Evolutionary conservation across 176 grass and related monocot genomes (phyloP), one percentile per base, ranked within the genome.

Genomic region (Carex parvula): DNA sequence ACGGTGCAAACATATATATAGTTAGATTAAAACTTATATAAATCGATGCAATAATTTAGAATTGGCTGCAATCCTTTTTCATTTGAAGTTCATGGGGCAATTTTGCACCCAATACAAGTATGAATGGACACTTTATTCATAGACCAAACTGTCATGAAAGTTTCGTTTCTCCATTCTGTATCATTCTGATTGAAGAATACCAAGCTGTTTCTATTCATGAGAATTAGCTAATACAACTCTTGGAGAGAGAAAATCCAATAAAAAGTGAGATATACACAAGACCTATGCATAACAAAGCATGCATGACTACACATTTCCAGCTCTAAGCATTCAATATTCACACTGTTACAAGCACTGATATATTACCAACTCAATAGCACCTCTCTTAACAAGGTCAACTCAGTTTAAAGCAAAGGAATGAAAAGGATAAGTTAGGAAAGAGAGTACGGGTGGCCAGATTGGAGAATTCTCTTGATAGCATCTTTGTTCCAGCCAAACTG

Each of bases 401-500:
- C 11, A 55, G 48, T 56, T 48, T 76, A 53, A 18, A 54, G 13
- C 21, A 29, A 5, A 32, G 52, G 52, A 56, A 53, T 54, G 24
- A 55, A 26, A 55, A 83, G 20, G 2, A 76, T 76, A 53, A 82
- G n/a, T 82, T 50, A 54, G 1, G 61, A 87, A 22, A 94, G 90
- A 35, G 89, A 87, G 77, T 88, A 91, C 3, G 90, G 92, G 74
- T 91, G 92, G 12, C 86, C 90, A 10, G 87, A 91, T 32, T 94
- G 88, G 21, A 94, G 74, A 81, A 94, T 87, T 66, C 85, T 89
- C 83, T 89, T 91, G 67, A 94, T 39, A 33, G 57, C 66, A 65
- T 92, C 92, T 3, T 85, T 65, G 68, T 90, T 88, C 92, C 92
- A 94, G 66, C 92, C 90, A 35, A 92, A 94, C 39, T 88, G 78